Evolutionary conservation across 164 flowering plant genomes (phyloP).

Genomic region (Berberis vulgaris): DNA sequence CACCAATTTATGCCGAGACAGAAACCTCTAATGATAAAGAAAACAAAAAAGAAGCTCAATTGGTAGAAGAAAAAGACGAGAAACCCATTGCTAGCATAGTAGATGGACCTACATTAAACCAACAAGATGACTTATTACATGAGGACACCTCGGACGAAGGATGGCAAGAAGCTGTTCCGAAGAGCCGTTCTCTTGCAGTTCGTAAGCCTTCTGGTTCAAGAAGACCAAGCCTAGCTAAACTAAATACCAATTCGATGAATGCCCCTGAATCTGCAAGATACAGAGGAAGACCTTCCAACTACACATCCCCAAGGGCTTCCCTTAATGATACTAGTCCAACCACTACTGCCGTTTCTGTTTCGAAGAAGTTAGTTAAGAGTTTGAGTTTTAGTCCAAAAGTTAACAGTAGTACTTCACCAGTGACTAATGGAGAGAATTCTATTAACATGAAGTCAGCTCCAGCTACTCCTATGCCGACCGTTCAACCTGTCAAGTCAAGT

Average conservation of each 20-base stretch:
- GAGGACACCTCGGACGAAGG: slow-evolving; percentile 65
- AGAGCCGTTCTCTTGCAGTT: slow-evolving; percentile 45
- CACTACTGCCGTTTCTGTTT: slow-evolving; percentile 15
- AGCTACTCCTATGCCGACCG: slow-evolving; percentile 38
- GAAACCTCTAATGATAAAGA: slow-evolving; percentile 60
- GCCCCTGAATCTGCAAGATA: slow-evolving; percentile 38
- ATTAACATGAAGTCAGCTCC: slow-evolving; percentile 43
- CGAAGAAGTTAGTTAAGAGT: slow-evolving; percentile 49
- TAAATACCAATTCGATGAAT: slow-evolving; percentile 56
- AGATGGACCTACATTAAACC: slow-evolving; percentile 20
- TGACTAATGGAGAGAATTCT: slow-evolving; percentile 31
- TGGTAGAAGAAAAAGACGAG: slow-evolving; percentile 25
- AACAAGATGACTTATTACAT: slow-evolving; percentile 22
- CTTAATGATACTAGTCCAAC: slow-evolving; percentile 35
- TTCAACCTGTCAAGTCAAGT: slow-evolving; percentile 32
- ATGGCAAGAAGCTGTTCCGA: slow-evolving; percentile 87
- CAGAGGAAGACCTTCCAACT: slow-evolving; percentile 39
- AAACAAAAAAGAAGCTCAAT: slow-evolving; percentile 39
- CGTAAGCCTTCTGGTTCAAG: slow-evolving; percentile 50
- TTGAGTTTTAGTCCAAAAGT: slow-evolving; percentile 53
- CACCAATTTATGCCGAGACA: slow-evolving; percentile 23
- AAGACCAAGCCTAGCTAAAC: slow-evolving; percentile 64
- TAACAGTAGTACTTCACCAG: slow-evolving; percentile 16
- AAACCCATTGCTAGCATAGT: slow-evolving; percentile 20
- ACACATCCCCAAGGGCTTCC: slow-evolving; percentile 37